Percentiles rank a stretch among this genome's conserved stretches.
phyloP scores from a whole-genome alignment of 2,329 filamentous ascomycete genomes.

The Pyricularia pennisetigena region DNA sequence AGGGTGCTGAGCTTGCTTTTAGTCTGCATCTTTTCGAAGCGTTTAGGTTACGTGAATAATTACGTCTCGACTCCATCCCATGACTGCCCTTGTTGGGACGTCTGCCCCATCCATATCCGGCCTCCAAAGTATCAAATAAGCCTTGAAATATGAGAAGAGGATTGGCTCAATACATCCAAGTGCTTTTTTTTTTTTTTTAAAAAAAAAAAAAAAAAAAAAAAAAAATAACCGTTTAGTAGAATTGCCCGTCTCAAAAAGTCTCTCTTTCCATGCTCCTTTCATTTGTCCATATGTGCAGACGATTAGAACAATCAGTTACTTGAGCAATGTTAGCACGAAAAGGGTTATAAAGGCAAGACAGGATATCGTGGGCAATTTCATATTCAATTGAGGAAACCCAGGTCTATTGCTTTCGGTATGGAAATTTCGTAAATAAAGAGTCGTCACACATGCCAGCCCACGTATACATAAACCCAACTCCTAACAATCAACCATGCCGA shows the following conservation, averaged over 20 bases:
- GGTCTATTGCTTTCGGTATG: not conserved
- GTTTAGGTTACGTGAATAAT: not conserved
- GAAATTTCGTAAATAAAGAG: not conserved
- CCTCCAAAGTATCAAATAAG: not conserved
- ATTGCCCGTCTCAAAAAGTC: not conserved
- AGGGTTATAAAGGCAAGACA: not conserved
- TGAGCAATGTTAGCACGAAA: too few relatives aligned
- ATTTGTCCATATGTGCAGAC: too few relatives aligned
- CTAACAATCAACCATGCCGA: not conserved
- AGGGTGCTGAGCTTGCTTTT: not conserved
- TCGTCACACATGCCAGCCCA: not conserved
- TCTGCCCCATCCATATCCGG: not conserved
- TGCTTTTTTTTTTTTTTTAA: too few relatives aligned
- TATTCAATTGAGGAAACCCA: not conserved
- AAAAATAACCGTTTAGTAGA: not conserved
- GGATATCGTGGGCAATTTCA: not conserved
- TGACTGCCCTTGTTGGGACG: not conserved
- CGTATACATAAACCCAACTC: not conserved
- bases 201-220: too few relatives aligned
- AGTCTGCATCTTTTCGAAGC: not conserved
- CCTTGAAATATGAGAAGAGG: not conserved
- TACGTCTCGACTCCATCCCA: not conserved
- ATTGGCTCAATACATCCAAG: too few relatives aligned
- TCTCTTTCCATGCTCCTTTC: not conserved
- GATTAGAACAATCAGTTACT: too few relatives aligned